Base-by-base conservation (phyloP, 2,329 filamentous ascomycete species). In the Dactylellina haptotyla region DNA sequence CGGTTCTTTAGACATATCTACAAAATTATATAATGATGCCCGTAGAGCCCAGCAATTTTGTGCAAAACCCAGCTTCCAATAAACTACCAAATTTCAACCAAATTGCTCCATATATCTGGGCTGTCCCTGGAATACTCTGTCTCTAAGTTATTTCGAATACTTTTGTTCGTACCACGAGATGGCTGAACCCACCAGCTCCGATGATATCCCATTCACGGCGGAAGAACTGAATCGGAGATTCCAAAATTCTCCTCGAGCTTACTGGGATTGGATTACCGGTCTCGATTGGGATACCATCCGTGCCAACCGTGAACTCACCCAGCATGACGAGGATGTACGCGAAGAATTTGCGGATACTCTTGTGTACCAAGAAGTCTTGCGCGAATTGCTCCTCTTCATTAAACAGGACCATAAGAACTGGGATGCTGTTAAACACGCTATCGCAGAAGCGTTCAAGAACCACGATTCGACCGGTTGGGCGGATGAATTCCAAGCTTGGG, bases 261-360 rank as follows among this genome's bases (percentile, higher is more conserved):
- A 39, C 18, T 61, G 57, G 57, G 5, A 37, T 1, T 61, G 57
- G 57, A 8, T 61, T 6, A 50, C 41, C 9, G 39, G 18, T 10
- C 43, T 61, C 4, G 28, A 61, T 16, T 61, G 57, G 57, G 43
- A 48, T 18, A 50, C 48, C 2, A 50, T 61, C 14, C 41, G 26
- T n/a, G n/a, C n/a, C n/a, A n/a, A n/a, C n/a, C n/a, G 8, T 28
- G 50, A 4, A 43, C 26, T 4, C 10, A 41, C 45, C 43, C 28
- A 48, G 16, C n/a, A n/a, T n/a, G n/a, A 50, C n/a, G 2, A 50
- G 10, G 57, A 61, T 25, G 43, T 61, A 1, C 57, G 57, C 16
- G 39, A 61, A 12, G 57, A 61, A 10, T 61, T 61, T 25, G 57
- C 57, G 18, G 43, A 61, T 8, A 50, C 43, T 16, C 20, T 61